These are phyloP conservation scores for Aspergillus calidoustus DNA, from an alignment of 2,329 filamentous ascomycete genomes.

Conservation along the genomic window DNA sequence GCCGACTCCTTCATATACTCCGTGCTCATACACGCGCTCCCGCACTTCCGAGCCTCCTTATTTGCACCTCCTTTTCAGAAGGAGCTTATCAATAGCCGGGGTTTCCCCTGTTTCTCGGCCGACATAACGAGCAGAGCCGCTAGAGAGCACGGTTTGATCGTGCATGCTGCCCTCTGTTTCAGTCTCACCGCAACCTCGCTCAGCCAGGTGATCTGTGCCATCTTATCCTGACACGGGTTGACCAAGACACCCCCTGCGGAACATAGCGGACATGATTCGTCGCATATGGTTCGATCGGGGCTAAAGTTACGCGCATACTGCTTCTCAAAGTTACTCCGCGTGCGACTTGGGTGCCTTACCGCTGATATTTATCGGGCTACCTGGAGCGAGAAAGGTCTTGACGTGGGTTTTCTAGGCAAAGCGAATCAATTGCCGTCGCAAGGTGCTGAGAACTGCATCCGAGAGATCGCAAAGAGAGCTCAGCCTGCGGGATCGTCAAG, in stretches of 20 bases:
- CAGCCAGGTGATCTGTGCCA: not conserved
- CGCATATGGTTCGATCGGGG: conserved; percentile 9
- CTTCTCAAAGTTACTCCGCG: not conserved
- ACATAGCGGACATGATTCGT: conserved; percentile 7
- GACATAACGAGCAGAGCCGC: not conserved
- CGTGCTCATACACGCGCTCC: not conserved
- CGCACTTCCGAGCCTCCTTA: not conserved
- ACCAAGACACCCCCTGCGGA: not conserved
- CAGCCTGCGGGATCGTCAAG: not conserved
- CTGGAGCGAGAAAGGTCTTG: not conserved
- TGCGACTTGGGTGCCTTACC: not conserved
- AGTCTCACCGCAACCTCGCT: conserved; percentile 10
- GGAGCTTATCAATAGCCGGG: not conserved
- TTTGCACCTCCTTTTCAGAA: not conserved
- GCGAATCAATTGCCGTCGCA: not conserved
- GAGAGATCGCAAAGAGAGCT: not conserved
- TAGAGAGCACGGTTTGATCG: not conserved
- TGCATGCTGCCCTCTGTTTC: not conserved
- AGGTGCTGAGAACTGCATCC: not conserved
- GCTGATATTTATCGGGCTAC: not conserved
- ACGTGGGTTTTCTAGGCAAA: not conserved
- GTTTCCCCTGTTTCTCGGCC: not conserved
- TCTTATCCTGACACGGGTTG: not conserved
- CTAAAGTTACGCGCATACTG: conserved; percentile 13
- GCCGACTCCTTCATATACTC: not conserved